Conservation (phyloP, 352 stramenopile genomes). For the Albugo candida region DNA sequence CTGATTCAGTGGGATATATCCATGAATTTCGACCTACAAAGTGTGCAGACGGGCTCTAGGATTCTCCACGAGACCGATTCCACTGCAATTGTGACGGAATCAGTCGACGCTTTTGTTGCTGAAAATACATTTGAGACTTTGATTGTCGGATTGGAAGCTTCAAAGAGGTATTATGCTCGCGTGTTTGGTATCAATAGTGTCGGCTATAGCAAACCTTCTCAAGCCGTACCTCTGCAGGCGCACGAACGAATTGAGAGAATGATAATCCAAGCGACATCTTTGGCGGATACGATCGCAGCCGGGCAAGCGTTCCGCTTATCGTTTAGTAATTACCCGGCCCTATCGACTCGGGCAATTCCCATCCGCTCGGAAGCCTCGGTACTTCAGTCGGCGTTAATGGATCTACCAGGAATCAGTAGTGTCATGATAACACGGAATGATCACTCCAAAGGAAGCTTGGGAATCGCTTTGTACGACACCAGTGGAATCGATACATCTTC, state of each 20-base stretch:
- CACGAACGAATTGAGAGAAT: slow-evolving; percentile 35
- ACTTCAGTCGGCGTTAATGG: slow-evolving; percentile 31
- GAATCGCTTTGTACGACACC: slow-evolving; percentile 19
- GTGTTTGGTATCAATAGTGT: slow-evolving; percentile 66
- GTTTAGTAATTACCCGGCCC: slow-evolving; percentile 27
- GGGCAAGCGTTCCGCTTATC: slow-evolving; percentile 30
- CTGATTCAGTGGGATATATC: slow-evolving; percentile 85
- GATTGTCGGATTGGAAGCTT: not conserved
- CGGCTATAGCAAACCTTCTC: slow-evolving; percentile 35
- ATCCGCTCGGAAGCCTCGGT: slow-evolving; percentile 27
- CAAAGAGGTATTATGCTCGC: slow-evolving; percentile 51
- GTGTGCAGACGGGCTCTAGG: slow-evolving; percentile 27
- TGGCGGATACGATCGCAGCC: slow-evolving; percentile 15
- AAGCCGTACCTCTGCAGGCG: slow-evolving; percentile 20
- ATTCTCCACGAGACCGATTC: slow-evolving; percentile 10
- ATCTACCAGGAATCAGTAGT: slow-evolving; percentile 23
- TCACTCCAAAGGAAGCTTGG: slow-evolving; percentile 23
- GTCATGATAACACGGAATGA: slow-evolving; percentile 38
- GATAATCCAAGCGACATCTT: slow-evolving; percentile 12
- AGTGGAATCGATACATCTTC: slow-evolving; percentile 19
- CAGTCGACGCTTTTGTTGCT: no score
- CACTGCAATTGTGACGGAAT: slow-evolving; percentile 1
- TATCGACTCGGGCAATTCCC: slow-evolving; percentile 17
- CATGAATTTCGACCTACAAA: slow-evolving; percentile 58
- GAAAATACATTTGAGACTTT: not conserved